Percentiles rank a stretch among this genome's conserved stretches.
Evolutionary conservation across 2,329 filamentous ascomycete genomes (phyloP).

Genomic region (Neofusicoccum cordaticola): DNA sequence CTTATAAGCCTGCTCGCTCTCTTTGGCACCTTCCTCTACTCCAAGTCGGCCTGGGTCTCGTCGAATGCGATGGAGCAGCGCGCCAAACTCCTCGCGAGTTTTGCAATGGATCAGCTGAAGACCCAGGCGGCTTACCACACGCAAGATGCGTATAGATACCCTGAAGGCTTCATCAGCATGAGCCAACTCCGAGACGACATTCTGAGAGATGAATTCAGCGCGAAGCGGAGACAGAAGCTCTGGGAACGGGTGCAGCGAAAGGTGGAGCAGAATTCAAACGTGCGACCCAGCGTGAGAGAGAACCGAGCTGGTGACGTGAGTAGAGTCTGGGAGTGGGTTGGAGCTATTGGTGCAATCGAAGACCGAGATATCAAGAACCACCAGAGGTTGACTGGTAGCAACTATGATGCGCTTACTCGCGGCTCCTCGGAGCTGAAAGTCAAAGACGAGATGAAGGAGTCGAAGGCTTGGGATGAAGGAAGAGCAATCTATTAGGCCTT

Average conservation of each 20-base stretch:
- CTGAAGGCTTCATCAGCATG: constrained; percentile 79
- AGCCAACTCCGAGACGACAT: constrained; percentile 91
- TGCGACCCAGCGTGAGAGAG: constrained; percentile 72
- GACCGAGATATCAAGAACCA: constrained; percentile 17
- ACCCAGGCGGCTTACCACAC: constrained; percentile 79
- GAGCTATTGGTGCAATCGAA: constrained; percentile 43
- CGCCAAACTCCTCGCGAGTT: constrained; percentile 78
- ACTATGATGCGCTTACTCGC: constrained; percentile 22
- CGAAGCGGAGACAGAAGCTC: constrained; percentile 71
- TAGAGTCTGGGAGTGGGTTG: constrained; percentile 68
- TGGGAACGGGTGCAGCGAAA: constrained; percentile 82
- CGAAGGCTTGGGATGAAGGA: constrained; percentile 48
- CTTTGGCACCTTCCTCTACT: constrained; percentile 50
- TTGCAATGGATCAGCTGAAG: constrained; percentile 80
- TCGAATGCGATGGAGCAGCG: constrained; percentile 65
- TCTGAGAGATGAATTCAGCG: constrained; percentile 73
- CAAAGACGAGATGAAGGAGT: constrained; percentile 29
- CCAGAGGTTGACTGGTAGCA: constrained; percentile 32
- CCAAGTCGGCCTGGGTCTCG: constrained; percentile 60
- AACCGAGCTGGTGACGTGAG: constrained; percentile 54
- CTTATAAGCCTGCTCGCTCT: constrained; percentile 63
- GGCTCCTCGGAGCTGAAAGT: constrained; percentile 17
- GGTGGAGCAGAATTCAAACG: constrained; percentile 91
- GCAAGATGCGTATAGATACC: constrained; percentile 58
- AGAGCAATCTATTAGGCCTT: constrained; percentile 44